A percentile compares a stretch with the other conserved stretches of the same genome.
These are phyloP conservation scores for Tolypocladium guangdongense DNA, from an alignment of 2,329 filamentous ascomycete species.

Conservation along the genomic window DNA sequence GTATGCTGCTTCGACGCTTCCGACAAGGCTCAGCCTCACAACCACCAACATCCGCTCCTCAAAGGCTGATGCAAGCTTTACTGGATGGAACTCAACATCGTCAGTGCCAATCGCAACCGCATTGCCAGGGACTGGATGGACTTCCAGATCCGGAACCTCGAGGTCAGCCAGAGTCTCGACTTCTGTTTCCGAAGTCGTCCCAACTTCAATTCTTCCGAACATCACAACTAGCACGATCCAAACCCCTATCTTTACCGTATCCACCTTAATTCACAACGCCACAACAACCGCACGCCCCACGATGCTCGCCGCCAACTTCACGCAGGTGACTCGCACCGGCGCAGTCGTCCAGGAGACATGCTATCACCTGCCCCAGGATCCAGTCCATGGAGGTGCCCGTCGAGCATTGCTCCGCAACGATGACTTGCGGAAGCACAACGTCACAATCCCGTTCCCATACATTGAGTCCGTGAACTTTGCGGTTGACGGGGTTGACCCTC, in stretches of 20 bases:
- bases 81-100: too few species aligned
- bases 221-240: too few species aligned
- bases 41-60: too few species aligned
- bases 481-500: slow-evolving; percentile 16
- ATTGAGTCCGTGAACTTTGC: slow-evolving; percentile 26
- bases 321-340: slow-evolving; percentile 18
- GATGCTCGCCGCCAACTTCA: slow-evolving; percentile 20
- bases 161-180: too few species aligned
- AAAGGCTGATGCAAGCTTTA: too few species aligned
- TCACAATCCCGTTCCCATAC: slow-evolving; percentile 22
- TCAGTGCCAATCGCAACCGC: too few species aligned
- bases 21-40: too few species aligned
- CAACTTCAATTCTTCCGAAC: too few species aligned
- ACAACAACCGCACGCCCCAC: slow-evolving; percentile 3
- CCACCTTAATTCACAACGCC: slow-evolving; percentile 1
- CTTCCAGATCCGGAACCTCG: too few species aligned
- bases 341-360: slow-evolving; percentile 17
- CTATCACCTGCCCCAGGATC: slow-evolving; percentile 15
- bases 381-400: slow-evolving; percentile 10
- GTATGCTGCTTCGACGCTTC: too few species aligned
- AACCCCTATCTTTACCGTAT: background rate
- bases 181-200: too few species aligned
- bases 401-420: slow-evolving; percentile 20
- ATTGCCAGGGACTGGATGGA: too few species aligned
- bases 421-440: slow-evolving; percentile 16